Conservation (phyloP, 257 asterid species). For the Capsicum pubescens region DNA sequence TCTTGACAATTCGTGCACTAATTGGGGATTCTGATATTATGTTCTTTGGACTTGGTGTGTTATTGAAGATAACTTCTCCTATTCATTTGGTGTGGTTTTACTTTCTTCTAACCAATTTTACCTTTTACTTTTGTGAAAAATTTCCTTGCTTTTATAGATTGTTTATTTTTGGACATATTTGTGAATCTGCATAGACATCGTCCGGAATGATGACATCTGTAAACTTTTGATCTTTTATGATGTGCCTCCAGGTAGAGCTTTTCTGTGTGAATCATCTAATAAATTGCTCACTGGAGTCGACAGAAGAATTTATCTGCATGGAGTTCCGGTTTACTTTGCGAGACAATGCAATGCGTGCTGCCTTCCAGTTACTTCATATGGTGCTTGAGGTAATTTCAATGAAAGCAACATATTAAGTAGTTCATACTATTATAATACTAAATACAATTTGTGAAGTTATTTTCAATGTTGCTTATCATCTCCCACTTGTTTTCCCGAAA, state of each 20-base stretch:
- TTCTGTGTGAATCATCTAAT: constrained; percentile 97
- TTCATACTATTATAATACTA: background rate
- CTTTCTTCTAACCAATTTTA: background rate
- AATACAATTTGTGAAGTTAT: constrained; percentile 2
- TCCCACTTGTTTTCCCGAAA: background rate
- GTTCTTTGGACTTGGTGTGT: constrained; percentile 2
- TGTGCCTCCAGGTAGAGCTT: constrained; percentile 83
- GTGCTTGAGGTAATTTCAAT: constrained; percentile 82
- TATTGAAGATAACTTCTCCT: background rate
- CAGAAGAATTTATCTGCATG: constrained; percentile 98
- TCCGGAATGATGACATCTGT: constrained; percentile 27
- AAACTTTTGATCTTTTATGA: constrained; percentile 19
- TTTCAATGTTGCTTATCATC: constrained; percentile 18
- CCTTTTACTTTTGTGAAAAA: background rate
- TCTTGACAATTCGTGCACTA: background rate
- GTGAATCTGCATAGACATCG: constrained; percentile 11
- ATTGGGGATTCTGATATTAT: constrained; percentile 21
- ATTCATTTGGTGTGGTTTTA: background rate
- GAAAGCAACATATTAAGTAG: constrained; percentile 4
- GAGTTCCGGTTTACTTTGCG: constrained; percentile 96
- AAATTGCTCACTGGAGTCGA: constrained; percentile 98
- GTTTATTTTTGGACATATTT: constrained; percentile 15
- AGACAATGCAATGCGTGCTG: constrained; percentile 97
- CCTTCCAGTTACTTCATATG: constrained; percentile 99
- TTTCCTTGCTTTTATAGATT: constrained; percentile 10